Percentiles rank a stretch among this genome's conserved stretches.
Conservation (phyloP, 139 green algal genomes). For the Tetradesmus lagerheimii region DNA sequence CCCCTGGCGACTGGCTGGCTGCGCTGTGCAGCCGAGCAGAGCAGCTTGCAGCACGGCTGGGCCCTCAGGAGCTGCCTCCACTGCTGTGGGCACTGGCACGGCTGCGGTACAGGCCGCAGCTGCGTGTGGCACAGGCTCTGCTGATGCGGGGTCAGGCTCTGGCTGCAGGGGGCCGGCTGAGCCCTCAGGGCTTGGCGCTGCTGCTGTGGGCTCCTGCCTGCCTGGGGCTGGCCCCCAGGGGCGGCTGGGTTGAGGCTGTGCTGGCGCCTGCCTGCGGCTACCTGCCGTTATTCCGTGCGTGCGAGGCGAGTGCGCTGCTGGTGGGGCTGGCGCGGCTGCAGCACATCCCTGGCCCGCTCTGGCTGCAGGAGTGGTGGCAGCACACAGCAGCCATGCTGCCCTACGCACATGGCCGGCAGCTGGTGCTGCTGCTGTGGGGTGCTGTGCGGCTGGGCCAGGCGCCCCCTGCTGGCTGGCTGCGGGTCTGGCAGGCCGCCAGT, state of each 20-base stretch:
- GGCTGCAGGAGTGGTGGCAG: constrained; percentile 40
- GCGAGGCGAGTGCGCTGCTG: constrained; percentile 13
- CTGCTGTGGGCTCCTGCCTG: neutral
- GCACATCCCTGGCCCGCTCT: constrained; percentile 29
- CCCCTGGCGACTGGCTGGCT: neutral
- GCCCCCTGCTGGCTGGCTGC: constrained; percentile 31
- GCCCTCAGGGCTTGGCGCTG: constrained; percentile 41
- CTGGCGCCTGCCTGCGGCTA: constrained; percentile 13
- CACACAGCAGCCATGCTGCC: neutral
- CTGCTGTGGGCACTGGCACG: constrained; percentile 41
- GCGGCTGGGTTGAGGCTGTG: constrained; percentile 15
- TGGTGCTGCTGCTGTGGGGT: constrained; percentile 42
- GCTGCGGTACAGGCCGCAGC: constrained; percentile 25
- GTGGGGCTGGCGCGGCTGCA: constrained; percentile 17
- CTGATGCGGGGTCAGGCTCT: neutral
- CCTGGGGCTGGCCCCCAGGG: neutral
- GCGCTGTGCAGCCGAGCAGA: neutral
- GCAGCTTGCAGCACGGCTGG: neutral
- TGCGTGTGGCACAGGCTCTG: neutral
- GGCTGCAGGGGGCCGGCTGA: constrained; percentile 16
- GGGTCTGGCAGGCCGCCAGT: neutral
- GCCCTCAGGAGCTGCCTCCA: neutral
- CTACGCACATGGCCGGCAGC: constrained; percentile 2
- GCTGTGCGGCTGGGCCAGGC: constrained; percentile 39
- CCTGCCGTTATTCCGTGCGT: constrained; percentile 36